Evolutionary conservation across 1,284 basidiomycete genomes (phyloP), one percentile per base, ranked within the genome.

Genomic region (Rhodotorula sp.): DNA sequence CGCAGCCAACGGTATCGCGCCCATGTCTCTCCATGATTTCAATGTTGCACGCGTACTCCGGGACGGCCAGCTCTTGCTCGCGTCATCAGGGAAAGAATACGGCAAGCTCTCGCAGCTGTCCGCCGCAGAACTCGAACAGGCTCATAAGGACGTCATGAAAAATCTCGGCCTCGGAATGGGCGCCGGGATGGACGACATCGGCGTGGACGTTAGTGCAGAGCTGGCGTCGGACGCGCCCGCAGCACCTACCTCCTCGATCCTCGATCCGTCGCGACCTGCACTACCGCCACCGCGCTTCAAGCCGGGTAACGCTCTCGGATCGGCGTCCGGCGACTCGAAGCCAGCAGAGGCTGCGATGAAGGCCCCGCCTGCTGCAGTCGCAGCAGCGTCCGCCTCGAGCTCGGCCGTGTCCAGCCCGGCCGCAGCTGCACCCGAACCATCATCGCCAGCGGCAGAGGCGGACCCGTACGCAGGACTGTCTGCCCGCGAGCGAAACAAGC

Each of bases 401-500:
- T 29, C 64, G 12, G 0, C 62, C 37, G 53, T 10, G 49, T 18
- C 33, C 24, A 6, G 26, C 53, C 42, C 42, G 64, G 26, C 49
- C 67, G 24, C 62, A 20, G 24, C 29, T 45, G 30, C 55, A 20
- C 55, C 67, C 17, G 53, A 42, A 26, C 48, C 56, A 24, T 33
- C 55, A 49, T 15, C 69, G 55, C 26, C 62, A 44, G 20, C 57
- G 18, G 20, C 33, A 58, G 72, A 74, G 3, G 60, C 42, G 6
- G 69, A 68, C 24, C 74, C 72, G 5, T 69, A 70, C 33, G 71
- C 62, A 24, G 75, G 70, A 1, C 67, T 74, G 4, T 75, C 91
- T 22, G 92, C 92, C 24, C 86, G 93, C 60, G 93, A 96, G 79
- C 87, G 90, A 48, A 96, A 95, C 79, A 86, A 92, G 59, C 84